Percentiles rank a stretch among this genome's conserved stretches.
phyloP scores from a whole-genome alignment of 129 eudicot species.

The Deinandra increscens region DNA sequence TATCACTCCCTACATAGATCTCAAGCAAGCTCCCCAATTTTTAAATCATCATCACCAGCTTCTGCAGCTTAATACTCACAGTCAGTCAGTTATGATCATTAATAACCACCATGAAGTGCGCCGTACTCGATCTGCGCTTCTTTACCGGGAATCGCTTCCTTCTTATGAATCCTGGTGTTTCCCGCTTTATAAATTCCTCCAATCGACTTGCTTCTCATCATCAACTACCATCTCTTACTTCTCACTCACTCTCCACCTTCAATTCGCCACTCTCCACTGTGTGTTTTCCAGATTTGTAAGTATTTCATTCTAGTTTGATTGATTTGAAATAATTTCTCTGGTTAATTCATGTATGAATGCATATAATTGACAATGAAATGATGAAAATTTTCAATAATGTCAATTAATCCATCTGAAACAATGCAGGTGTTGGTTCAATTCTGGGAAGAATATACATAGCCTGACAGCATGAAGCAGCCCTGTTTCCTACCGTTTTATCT shows the following conservation, averaged over 20 bases:
- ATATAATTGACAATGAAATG: not conserved
- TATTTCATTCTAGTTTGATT: not conserved
- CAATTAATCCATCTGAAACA: not conserved
- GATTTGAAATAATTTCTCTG: not conserved
- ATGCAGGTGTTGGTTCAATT: conserved; percentile 12
- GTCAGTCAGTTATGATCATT: conserved; percentile 22
- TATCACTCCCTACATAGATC: conserved; percentile 31
- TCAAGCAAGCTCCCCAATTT: conserved; percentile 24
- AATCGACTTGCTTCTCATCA: conserved; percentile 23
- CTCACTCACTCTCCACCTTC: conserved; percentile 21
- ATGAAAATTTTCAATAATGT: not conserved
- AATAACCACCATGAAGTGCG: conserved; percentile 60
- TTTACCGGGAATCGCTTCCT: conserved; percentile 38
- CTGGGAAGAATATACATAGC: conserved; percentile 1
- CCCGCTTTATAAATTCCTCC: conserved; percentile 33
- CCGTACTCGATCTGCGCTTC: conserved; percentile 50
- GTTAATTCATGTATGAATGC: not conserved
- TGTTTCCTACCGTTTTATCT: conserved; percentile 43
- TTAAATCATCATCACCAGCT: conserved; percentile 16
- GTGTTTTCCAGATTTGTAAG: conserved; percentile 21
- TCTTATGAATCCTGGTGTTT: conserved; percentile 30
- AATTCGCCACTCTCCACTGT: conserved; percentile 14
- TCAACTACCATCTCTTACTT: conserved; percentile 18
- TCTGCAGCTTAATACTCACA: conserved; percentile 20
- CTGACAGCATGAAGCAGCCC: conserved; percentile 43